Evolutionary conservation across 75 land plant species (phyloP).

Genomic region (Adiantum capillusveneris): DNA sequence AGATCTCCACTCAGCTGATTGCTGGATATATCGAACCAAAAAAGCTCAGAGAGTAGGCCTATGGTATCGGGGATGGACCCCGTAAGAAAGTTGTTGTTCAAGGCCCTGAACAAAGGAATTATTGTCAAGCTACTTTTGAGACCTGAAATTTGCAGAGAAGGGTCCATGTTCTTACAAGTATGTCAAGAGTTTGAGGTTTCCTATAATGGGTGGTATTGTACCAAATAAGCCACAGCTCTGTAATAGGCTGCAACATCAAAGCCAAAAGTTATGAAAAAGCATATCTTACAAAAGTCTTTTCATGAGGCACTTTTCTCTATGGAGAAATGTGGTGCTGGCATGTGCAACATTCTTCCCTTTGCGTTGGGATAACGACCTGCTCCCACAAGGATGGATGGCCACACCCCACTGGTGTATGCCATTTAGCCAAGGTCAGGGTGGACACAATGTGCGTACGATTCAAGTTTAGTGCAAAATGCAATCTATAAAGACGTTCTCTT

Average conservation of each 20-base stretch:
- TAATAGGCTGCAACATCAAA: constrained; percentile 26
- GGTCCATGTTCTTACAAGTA: constrained; percentile 46
- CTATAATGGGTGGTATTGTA: constrained; percentile 42
- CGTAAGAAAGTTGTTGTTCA: constrained; percentile 41
- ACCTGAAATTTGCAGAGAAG: background rate
- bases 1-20: background rate
- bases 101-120: constrained; percentile 11
- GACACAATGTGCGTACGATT: too few species aligned
- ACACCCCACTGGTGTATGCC: too few species aligned
- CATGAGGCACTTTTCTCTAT: too few species aligned
- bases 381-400: too few species aligned
- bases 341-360: too few species aligned
- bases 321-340: too few species aligned
- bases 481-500: too few species aligned
- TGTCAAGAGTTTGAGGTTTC: constrained; percentile 33
- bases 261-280: background rate
- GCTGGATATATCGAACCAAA: background rate
- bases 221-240: constrained; percentile 48
- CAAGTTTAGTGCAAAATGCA: too few species aligned
- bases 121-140: too few species aligned
- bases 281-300: background rate
- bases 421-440: too few species aligned
- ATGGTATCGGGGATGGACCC: background rate
- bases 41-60: background rate
- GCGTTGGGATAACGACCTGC: too few species aligned